These are phyloP conservation scores for Penstemon barbatus DNA, from an alignment of 257 asterid genomes.

Conservation along the genomic window DNA sequence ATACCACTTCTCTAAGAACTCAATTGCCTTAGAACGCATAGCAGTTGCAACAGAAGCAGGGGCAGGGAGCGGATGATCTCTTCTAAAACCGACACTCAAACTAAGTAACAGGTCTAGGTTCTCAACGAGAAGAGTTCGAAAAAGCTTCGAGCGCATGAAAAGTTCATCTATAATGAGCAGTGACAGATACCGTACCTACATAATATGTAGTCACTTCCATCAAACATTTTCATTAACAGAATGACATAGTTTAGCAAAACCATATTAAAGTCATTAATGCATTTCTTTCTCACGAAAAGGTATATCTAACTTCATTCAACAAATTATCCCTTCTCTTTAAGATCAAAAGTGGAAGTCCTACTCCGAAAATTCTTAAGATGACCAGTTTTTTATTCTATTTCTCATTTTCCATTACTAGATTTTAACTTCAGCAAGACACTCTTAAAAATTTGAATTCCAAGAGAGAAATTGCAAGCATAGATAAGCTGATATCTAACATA, in stretches of 20 bases:
- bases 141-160: constrained; percentile 91
- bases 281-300: not conserved
- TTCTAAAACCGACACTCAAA: constrained; percentile 76
- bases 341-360: not conserved
- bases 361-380: no score
- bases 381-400: no score
- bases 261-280: not conserved
- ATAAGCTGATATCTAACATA: no score
- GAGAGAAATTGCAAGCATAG: no score
- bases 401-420: no score
- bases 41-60: constrained; percentile 77
- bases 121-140: constrained; percentile 70
- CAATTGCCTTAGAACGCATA: constrained; percentile 77
- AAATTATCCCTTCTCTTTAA: not conserved
- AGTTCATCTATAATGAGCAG: constrained; percentile 87
- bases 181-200: constrained; percentile 83
- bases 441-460: no score
- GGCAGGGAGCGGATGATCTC: constrained; percentile 74
- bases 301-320: not conserved
- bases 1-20: constrained; percentile 89
- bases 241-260: not conserved
- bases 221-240: constrained; percentile 11
- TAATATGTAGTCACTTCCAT: constrained; percentile 12
- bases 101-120: constrained; percentile 76
- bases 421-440: no score